Evolutionary conservation across 2,329 filamentous ascomycete species (phyloP).

Genomic region (Daldinia eschscholtzii): DNA sequence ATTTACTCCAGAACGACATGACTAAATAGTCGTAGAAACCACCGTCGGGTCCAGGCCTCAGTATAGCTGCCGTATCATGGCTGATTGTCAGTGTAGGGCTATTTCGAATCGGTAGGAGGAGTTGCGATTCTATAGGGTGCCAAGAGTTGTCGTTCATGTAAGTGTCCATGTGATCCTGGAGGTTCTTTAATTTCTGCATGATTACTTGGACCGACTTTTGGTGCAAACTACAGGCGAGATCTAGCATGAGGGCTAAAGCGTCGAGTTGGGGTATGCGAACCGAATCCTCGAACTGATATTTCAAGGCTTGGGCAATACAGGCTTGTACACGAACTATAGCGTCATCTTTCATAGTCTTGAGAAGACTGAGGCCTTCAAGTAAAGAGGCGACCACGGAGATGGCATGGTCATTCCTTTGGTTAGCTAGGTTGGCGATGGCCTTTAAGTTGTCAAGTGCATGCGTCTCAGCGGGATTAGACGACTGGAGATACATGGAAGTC

Average conservation of each 20-base stretch:
- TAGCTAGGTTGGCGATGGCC: conserved; percentile 70
- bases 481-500: conserved; percentile 75
- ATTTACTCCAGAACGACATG: conserved; percentile 71
- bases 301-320: conserved; percentile 79
- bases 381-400: conserved; percentile 74
- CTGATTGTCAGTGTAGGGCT: conserved; percentile 66
- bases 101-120: conserved; percentile 68
- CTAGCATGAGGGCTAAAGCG: conserved; percentile 74
- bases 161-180: conserved; percentile 74
- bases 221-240: conserved; percentile 77
- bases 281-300: conserved; percentile 75
- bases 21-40: conserved; percentile 67
- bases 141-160: conserved; percentile 61
- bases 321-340: conserved; percentile 77
- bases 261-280: conserved; percentile 75
- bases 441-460: conserved; percentile 77
- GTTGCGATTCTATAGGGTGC: conserved; percentile 61
- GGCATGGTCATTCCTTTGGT: conserved; percentile 70
- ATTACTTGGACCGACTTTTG: conserved; percentile 70
- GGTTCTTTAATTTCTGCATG: conserved; percentile 68
- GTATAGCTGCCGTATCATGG: conserved; percentile 67
- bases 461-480: conserved; percentile 70
- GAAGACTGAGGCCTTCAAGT: conserved; percentile 76
- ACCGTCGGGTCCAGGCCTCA: conserved; percentile 62
- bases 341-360: conserved; percentile 74